phyloP scores from a whole-genome alignment of 2,329 filamentous ascomycete species.

The Arthrobotrys megalospora region DNA sequence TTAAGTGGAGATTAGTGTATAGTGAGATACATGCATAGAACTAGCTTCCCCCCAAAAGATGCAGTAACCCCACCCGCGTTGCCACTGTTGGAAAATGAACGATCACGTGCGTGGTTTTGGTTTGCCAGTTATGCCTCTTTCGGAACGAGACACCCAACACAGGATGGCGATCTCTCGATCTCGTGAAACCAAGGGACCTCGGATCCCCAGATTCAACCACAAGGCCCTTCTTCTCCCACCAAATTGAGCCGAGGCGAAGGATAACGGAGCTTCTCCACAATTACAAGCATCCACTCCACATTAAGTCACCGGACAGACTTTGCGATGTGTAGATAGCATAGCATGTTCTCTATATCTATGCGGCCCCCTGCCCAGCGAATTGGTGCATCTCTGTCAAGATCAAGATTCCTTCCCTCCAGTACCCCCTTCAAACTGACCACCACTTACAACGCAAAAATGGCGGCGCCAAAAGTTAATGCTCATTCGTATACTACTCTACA shows the following conservation, averaged over 20 bases:
- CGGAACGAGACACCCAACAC: no score
- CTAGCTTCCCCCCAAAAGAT: no score
- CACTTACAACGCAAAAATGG: conserved; percentile 18
- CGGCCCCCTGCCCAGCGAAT: conserved; percentile 19
- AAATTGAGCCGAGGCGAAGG: conserved; percentile 56
- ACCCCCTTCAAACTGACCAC: conserved; percentile 11
- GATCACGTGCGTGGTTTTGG: no score
- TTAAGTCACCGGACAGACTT: neutral
- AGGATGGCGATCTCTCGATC: no score
- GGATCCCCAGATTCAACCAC: neutral
- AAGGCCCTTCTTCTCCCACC: neutral
- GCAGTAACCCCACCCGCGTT: no score
- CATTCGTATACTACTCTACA: conserved; percentile 58
- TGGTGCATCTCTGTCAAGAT: conserved; percentile 6
- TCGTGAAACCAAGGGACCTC: conserved; percentile 4
- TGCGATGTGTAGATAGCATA: neutral
- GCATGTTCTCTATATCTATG: conserved; percentile 35
- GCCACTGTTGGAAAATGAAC: no score
- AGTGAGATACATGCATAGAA: no score
- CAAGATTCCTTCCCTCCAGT: conserved; percentile 5
- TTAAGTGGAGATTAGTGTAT: no score
- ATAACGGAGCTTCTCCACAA: conserved; percentile 12
- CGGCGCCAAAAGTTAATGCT: conserved; percentile 33
- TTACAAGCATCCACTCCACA: conserved; percentile 9
- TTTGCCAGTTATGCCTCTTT: no score